Base-by-base conservation (phyloP, 1,284 basidiomycete genomes). In the Wallemia ichthyophaga region DNA sequence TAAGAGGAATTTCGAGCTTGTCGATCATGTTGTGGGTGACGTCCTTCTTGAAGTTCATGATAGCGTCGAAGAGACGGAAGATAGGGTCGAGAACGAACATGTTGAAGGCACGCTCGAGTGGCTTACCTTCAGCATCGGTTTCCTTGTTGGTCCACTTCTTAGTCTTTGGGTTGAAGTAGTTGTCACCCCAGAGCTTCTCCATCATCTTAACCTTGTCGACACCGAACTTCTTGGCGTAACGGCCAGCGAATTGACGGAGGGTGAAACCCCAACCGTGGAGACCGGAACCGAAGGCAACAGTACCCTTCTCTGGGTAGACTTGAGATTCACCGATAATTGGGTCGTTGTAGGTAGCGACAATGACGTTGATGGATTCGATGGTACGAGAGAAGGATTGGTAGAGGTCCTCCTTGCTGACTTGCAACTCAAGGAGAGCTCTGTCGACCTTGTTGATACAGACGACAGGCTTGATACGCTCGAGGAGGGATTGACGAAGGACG, bases 31-130 rank as follows among this genome's bases (percentile, higher is more conserved):
- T 73, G 63, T 69, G 72, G 66, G 87, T 80, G 65, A 80, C 74
- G 61, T 95, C 92, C 78, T 94, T 98, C 78, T 98, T 95, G 80
- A 85, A 95, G 80, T 98, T 95, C 91, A 96, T 98, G 74, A 96
- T 86, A 66, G 85, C 82, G 68, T 95, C 91, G 74, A 98, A 99
- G 71, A 99, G 81, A 72, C 81, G 86, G 82, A 86, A 99, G 75
- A 99, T 98, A 65, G 94, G 94, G 75, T 99, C 94, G 66, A 98
- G 85, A 63, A 98, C 87, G 74, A 99, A 98, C 75, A 77, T 74
- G 74, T 85, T 91, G 78, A 91, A 92, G 60, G 85, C 83, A 73
- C 85, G 87, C 67, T 91, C 94, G 63, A 94, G 82, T 25, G 71
- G 73, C 71, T 91, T 89, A 69, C 87, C 88, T 67, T 92, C 85